phyloP scores from a whole-genome alignment of 192 early-diverging fungal species.

The Linnemannia exigua region DNA sequence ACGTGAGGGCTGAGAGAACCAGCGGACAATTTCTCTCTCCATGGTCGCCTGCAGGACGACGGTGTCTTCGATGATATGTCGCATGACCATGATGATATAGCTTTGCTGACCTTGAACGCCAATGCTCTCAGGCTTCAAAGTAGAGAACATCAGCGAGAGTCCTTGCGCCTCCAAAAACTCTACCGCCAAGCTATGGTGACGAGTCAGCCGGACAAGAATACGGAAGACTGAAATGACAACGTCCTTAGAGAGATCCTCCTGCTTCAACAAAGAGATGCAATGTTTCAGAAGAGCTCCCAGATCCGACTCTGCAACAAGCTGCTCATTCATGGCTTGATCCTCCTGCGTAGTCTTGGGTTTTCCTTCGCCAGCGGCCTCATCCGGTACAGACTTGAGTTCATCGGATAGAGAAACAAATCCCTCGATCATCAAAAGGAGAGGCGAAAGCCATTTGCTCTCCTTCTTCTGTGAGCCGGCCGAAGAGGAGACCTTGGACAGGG shows the following conservation, averaged over 20 bases:
- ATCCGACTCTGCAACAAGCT: constrained; percentile 54
- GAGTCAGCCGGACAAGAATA: constrained; percentile 85
- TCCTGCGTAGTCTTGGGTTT: constrained; percentile 25
- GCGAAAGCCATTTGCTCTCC: constrained; percentile 66
- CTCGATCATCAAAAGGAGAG: constrained; percentile 77
- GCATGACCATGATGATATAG: constrained; percentile 85
- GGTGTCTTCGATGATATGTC: constrained; percentile 87
- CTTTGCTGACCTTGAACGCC: constrained; percentile 84
- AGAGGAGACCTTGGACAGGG: constrained; percentile 10
- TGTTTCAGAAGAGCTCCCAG: constrained; percentile 52
- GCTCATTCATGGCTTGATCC: constrained; percentile 43
- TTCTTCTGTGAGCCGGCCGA: constrained; percentile 24
- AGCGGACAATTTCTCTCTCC: constrained; percentile 80
- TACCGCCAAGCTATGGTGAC: constrained; percentile 71
- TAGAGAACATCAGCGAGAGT: constrained; percentile 74
- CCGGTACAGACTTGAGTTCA: constrained; percentile 63
- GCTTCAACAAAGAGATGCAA: constrained; percentile 56
- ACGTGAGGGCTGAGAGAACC: constrained; percentile 78
- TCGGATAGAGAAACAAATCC: constrained; percentile 72
- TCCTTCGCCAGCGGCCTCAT: constrained; percentile 42
- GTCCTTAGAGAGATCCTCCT: constrained; percentile 57
- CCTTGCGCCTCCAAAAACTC: constrained; percentile 79
- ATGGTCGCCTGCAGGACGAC: constrained; percentile 74
- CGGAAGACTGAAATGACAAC: constrained; percentile 79
- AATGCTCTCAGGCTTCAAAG: constrained; percentile 68